These are phyloP conservation scores for Allium fistulosum DNA, from an alignment of 106 monocot genomes.

Conservation along the genomic window DNA sequence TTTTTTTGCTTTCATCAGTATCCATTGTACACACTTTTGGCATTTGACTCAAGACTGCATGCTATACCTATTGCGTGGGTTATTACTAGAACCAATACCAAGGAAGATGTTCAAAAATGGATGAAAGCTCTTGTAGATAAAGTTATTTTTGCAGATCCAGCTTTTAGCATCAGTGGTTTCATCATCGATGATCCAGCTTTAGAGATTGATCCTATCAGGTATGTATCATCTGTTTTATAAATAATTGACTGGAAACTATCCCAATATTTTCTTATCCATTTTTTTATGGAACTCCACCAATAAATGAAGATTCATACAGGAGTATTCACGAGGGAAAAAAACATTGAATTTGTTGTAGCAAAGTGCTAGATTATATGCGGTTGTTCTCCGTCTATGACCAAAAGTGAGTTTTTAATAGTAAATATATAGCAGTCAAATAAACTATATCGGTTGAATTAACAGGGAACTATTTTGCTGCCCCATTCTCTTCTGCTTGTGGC, in stretches of 20 bases:
- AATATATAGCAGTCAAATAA: constrained; percentile 2
- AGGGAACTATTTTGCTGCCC: constrained; percentile 81
- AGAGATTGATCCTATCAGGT: constrained; percentile 84
- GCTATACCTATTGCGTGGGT: constrained; percentile 95
- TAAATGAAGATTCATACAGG: too few relatives aligned
- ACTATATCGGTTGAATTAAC: constrained; percentile 1
- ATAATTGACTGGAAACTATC: not conserved
- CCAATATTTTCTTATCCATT: not conserved
- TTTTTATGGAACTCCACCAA: too few relatives aligned
- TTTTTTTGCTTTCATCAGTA: constrained; percentile 46
- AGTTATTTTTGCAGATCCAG: constrained; percentile 44
- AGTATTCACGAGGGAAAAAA: too few relatives aligned
- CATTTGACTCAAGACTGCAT: constrained; percentile 90
- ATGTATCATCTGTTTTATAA: not conserved
- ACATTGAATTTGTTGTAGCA: too few relatives aligned
- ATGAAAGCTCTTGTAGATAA: constrained; percentile 82
- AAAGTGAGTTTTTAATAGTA: too few relatives aligned
- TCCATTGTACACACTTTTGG: constrained; percentile 89
- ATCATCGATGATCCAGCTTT: constrained; percentile 81
- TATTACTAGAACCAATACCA: constrained; percentile 68
- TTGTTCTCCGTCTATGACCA: too few relatives aligned
- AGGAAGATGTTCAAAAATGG: constrained; percentile 79
- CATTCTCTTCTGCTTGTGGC: constrained; percentile 83
- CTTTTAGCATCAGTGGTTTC: constrained; percentile 70
- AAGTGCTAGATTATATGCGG: too few relatives aligned